A percentile compares a stretch with the other conserved stretches of the same genome.
Conservation (phyloP, 495 filamentous ascomycete genomes). For the Lasiosphaeria hispida region DNA sequence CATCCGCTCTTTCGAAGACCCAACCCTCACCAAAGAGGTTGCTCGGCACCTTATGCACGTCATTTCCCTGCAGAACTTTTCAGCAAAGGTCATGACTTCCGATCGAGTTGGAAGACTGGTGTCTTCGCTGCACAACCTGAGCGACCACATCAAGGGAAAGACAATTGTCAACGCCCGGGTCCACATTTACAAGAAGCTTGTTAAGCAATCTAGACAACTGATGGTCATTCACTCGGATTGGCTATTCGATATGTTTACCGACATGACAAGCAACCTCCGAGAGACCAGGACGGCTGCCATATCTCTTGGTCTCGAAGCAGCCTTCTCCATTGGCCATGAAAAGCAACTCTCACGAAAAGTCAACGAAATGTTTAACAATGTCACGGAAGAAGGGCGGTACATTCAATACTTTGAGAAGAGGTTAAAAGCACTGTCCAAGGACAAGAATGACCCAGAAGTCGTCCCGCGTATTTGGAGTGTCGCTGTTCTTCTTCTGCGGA, state of each 20-base stretch:
- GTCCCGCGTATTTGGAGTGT: conserved; percentile 91
- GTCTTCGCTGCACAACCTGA: conserved; percentile 64
- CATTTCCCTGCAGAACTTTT: conserved; percentile 74
- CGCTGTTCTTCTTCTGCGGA: conserved; percentile 70
- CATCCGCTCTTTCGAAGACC: conserved; percentile 60
- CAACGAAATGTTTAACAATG: conserved; percentile 60
- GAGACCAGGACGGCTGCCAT: conserved; percentile 76
- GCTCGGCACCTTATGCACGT: conserved; percentile 74
- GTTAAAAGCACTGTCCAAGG: conserved; percentile 67
- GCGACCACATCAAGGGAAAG: conserved; percentile 71
- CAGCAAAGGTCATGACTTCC: conserved; percentile 65
- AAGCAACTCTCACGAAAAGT: conserved; percentile 61
- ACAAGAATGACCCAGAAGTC: conserved; percentile 57
- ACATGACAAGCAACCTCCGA: conserved; percentile 72
- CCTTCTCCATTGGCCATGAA: conserved; percentile 62
- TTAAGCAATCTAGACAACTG: conserved; percentile 61
- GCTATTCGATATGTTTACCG: conserved; percentile 76
- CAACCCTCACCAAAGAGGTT: conserved; percentile 66
- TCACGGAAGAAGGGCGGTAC: conserved; percentile 56
- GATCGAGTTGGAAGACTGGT: conserved; percentile 67
- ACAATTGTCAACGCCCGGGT: conserved; percentile 72
- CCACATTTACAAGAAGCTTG: conserved; percentile 69
- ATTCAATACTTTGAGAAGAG: conserved; percentile 62
- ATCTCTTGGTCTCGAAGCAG: conserved; percentile 63
- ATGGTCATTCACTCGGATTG: conserved; percentile 70